A percentile compares a stretch with the other conserved stretches of the same genome.
These are phyloP conservation scores for Achaetomiella virescens DNA, from an alignment of 495 filamentous ascomycete genomes.

Conservation along the genomic window DNA sequence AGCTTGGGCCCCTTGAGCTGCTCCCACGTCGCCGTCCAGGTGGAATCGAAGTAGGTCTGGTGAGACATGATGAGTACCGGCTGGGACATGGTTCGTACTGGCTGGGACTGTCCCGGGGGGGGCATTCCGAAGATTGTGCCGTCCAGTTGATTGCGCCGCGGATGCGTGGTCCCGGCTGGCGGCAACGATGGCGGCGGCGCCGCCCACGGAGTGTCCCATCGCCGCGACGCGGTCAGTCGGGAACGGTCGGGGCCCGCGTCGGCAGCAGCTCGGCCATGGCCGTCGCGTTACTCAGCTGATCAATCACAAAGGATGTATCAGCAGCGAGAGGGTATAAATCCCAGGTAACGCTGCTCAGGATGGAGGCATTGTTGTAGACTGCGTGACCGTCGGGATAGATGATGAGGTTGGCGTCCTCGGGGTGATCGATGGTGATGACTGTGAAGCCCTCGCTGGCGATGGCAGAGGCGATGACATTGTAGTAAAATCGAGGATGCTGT, in stretches of 20 bases:
- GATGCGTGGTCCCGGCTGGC: too few species aligned
- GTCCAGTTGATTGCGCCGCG: too few species aligned
- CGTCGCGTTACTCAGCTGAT: constrained; percentile 8
- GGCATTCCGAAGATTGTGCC: too few species aligned
- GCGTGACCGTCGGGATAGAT: constrained; percentile 6
- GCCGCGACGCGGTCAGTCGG: constrained; percentile 7
- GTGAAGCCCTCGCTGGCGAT: constrained; percentile 11
- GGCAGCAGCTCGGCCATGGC: constrained; percentile 7
- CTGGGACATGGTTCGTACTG: not conserved
- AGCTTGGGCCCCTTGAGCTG: not conserved
- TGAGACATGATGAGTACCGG: not conserved
- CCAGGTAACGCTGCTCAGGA: not conserved
- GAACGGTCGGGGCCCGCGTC: not conserved
- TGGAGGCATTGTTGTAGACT: constrained; percentile 2
- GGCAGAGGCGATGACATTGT: constrained; percentile 8
- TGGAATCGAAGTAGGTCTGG: not conserved
- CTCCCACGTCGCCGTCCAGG: not conserved
- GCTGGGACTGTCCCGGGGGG: too few species aligned
- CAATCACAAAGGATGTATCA: constrained; percentile 3
- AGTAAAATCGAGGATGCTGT: constrained; percentile 9
- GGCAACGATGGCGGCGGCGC: constrained; percentile 3
- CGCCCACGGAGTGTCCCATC: constrained; percentile 5
- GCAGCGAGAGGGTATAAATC: not conserved
- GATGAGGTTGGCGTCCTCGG: constrained; percentile 6
- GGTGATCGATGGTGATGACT: constrained; percentile 11